Evolutionary conservation across 306 rosid species (phyloP), one percentile per base, ranked within the genome.

Genomic region (Cercis canadensis): DNA sequence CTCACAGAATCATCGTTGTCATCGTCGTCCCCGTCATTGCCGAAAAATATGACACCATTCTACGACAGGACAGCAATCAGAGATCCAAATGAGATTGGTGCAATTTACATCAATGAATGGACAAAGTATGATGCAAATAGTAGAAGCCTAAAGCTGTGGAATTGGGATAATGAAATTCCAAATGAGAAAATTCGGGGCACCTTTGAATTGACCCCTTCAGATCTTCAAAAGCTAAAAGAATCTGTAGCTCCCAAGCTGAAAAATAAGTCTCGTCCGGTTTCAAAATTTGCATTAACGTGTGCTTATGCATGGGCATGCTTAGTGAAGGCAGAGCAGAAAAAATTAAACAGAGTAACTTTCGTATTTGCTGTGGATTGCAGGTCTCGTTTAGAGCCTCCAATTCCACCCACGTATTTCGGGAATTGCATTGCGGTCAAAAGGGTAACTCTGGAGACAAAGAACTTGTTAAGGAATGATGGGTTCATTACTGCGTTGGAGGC

Each of bases 391-490:
- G 37, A 40, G 2, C 78, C 69, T 19, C 67, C 67, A 0, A 19
- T 60, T 8, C 85, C 81, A 3, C 37, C 29, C 7, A 81, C 67
- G 29, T 81, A 76, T 43, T 71, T 76, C 19, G 81, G 81, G 3
- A 76, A 81, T 17, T 81, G 81, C 44, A 65, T 63, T 0, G 65
- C 17, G 21, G 29, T 11, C 17, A 49, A 12, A 11, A 5, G 29
- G 29, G 29, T 24, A 1, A 3, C 0, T 8, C 9, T 3, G n/a
- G 70, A 75, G 45, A 56, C 37, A 16, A 65, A 53, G 7, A 12
- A 24, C 1, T n/a, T 66, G 4, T 2, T 43, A 10, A 63, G 52
- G 4, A 69, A 63, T 9, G 50, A 36, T 14, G 58, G 75, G 15
- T 18, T 72, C 15, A 12, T 24, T 12, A 49, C 8, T 1, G 37